Evolutionary conservation across 805 yeast species (phyloP).

Genomic region (Saccharomycopsis fodiens): DNA sequence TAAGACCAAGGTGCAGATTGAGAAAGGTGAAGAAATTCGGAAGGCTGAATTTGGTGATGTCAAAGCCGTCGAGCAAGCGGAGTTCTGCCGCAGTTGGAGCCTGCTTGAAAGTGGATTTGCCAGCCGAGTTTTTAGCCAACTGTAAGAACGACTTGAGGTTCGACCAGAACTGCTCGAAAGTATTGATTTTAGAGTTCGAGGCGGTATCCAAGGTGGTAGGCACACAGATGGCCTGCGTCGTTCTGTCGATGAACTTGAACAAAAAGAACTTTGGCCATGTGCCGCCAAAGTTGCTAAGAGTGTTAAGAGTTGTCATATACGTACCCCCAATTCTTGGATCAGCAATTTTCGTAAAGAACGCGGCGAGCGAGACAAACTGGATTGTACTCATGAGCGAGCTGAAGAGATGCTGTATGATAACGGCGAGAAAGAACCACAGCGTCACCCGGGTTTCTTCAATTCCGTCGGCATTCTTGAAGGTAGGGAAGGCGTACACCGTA

Average conservation of each 20-base stretch:
- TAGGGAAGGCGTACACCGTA: constrained; percentile 68
- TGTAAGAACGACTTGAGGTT: constrained; percentile 6
- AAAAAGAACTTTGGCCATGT: constrained; percentile 94
- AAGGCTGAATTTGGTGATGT: constrained; percentile 1
- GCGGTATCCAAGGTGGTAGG: constrained; percentile 22
- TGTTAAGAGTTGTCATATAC: constrained; percentile 92
- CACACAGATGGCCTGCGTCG: constrained; percentile 60
- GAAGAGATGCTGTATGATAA: constrained; percentile 73
- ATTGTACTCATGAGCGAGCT: constrained; percentile 92
- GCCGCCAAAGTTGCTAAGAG: constrained; percentile 89
- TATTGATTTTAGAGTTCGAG: constrained; percentile 10
- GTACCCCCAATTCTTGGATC: constrained; percentile 97
- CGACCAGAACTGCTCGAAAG: constrained; percentile 8
- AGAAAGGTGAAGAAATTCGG: neutral
- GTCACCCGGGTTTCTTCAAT: constrained; percentile 33
- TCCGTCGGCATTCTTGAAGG: constrained; percentile 24
- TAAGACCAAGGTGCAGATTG: neutral
- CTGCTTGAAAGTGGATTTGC: neutral
- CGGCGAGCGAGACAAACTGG: constrained; percentile 89
- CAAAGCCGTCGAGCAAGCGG: constrained; percentile 6
- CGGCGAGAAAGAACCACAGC: constrained; percentile 47
- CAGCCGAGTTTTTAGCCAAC: neutral
- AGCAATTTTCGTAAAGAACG: constrained; percentile 92
- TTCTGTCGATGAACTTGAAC: constrained; percentile 68
- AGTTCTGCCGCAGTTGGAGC: constrained; percentile 1